A percentile compares a stretch with the other conserved stretches of the same genome.
Conservation (phyloP, 352 stramenopile species). For the Phytophthora cryptogea region DNA sequence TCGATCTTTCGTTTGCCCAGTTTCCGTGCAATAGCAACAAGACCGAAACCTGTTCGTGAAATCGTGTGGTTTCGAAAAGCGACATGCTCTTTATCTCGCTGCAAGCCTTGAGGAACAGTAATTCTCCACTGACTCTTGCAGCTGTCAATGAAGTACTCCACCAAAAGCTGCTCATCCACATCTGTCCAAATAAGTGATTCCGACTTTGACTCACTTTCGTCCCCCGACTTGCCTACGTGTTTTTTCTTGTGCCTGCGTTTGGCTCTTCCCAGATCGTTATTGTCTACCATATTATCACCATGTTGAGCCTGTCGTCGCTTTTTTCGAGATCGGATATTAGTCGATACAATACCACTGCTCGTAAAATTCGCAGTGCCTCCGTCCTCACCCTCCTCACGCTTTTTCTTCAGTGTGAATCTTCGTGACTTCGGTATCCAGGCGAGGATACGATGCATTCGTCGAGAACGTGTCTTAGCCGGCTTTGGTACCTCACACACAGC, state of each 20-base stretch:
- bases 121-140: conserved; percentile 69
- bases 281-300: conserved; percentile 2
- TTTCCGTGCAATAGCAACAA: conserved; percentile 67
- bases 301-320: conserved; percentile 28
- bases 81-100: conserved; percentile 55
- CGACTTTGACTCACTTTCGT: conserved; percentile 14
- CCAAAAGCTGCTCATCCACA: conserved; percentile 54
- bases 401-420: conserved; percentile 44
- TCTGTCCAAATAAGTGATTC: conserved; percentile 56
- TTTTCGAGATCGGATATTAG: conserved; percentile 41
- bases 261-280: conserved; percentile 2
- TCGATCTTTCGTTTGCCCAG: conserved; percentile 74
- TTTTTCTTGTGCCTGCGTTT: conserved; percentile 29
- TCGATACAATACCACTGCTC: conserved; percentile 74
- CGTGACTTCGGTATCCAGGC: conserved; percentile 75
- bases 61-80: conserved; percentile 70
- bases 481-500: conserved; percentile 65
- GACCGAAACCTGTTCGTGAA: conserved; percentile 60
- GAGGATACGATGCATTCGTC: conserved; percentile 70
- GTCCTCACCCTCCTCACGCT: conserved; percentile 12
- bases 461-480: conserved; percentile 58
- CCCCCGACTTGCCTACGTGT: conserved; percentile 4
- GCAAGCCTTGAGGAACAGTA: conserved; percentile 58
- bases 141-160: conserved; percentile 75
- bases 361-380: conserved; percentile 21